Evolutionary conservation across 2,329 filamentous ascomycete genomes (phyloP).

Genomic region (Calonectria crousiana): DNA sequence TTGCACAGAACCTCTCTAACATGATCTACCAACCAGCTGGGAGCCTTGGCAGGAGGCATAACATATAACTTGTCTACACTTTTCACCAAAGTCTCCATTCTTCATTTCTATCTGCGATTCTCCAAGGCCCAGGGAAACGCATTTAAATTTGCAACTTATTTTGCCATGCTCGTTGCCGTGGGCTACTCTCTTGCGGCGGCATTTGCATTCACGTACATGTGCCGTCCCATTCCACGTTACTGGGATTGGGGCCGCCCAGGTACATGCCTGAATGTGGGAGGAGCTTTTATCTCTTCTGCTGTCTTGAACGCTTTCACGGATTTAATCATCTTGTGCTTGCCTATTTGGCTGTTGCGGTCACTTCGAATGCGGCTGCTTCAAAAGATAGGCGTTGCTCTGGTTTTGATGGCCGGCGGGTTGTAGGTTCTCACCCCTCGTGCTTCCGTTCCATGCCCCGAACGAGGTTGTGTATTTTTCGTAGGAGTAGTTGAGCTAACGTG

Average conservation of each 20-base stretch:
- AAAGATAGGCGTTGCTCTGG: constrained; percentile 4
- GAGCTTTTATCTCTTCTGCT: background rate
- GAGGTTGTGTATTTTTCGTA: background rate
- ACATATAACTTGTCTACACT: constrained; percentile 8
- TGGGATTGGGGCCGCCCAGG: background rate
- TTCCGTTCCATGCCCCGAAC: background rate
- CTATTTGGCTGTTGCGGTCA: constrained; percentile 1
- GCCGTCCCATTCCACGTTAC: constrained; percentile 5
- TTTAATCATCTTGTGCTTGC: constrained; percentile 1
- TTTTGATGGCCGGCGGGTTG: constrained; percentile 3
- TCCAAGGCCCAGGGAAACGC: background rate
- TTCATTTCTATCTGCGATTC: constrained; percentile 15
- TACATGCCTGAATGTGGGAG: background rate
- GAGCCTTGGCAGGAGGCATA: background rate
- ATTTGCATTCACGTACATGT: constrained; percentile 11
- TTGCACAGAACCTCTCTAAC: background rate
- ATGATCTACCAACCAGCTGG: background rate
- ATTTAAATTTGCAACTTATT: background rate
- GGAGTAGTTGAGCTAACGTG: background rate
- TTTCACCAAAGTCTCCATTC: constrained; percentile 11
- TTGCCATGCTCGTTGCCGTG: constrained; percentile 10
- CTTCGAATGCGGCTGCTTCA: constrained; percentile 9
- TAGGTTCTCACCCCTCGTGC: background rate
- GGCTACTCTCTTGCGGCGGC: background rate
- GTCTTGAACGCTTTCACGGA: background rate